Evolutionary conservation across 2,329 filamentous ascomycete species (phyloP), one percentile per base, ranked within the genome.

Genomic region (Macroventuria anomochaeta): DNA sequence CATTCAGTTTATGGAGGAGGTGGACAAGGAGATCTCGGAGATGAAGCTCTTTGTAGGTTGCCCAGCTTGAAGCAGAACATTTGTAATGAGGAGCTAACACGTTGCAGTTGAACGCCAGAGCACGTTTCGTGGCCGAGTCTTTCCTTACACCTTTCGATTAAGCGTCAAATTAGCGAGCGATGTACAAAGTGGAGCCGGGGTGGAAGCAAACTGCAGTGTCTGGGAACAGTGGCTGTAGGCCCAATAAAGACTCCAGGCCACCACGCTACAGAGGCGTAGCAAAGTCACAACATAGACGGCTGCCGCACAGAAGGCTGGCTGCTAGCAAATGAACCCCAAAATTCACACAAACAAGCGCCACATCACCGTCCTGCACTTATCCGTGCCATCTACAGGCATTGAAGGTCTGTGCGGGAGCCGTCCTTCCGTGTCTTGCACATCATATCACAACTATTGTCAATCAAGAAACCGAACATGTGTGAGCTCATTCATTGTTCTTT

Each of bases 1-100:
- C 65, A 97, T 99, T 63, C 88, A 97, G 72, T 99, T 99, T 72
- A 97, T 99, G 93, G 93, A 99, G 77, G 95, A 99, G 76, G 96
- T 99, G 4, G 96, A 99, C 77, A 99, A 99, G 83, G 95, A 99
- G 77, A 99, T 99, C 56, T 97, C 95, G 3, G 96, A 99, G 80
- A 97, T 99, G 95, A 99, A 99, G 84, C 88, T 99, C 69, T 99
- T 99, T 77, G 93, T 97, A 84, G 65, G 91, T 81, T 21, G 7
- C 15, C 25, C 25, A 25, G 23, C 26, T 29, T 34, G 3, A 10
- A 6, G 12, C 12, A 32, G 31, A 18, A 15, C 7, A 11, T 3
- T 15, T 15, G 17, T 6, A 12, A 5, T 13, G 15, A 36, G 26
- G 32, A 58, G 57, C 71, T 80, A 63, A 79, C 69, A 51, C 15